A percentile compares a stretch with the other conserved stretches of the same genome.
phyloP scores from a whole-genome alignment of 108 stramenopile genomes.

The Pseudonitzschia delicatissima region DNA sequence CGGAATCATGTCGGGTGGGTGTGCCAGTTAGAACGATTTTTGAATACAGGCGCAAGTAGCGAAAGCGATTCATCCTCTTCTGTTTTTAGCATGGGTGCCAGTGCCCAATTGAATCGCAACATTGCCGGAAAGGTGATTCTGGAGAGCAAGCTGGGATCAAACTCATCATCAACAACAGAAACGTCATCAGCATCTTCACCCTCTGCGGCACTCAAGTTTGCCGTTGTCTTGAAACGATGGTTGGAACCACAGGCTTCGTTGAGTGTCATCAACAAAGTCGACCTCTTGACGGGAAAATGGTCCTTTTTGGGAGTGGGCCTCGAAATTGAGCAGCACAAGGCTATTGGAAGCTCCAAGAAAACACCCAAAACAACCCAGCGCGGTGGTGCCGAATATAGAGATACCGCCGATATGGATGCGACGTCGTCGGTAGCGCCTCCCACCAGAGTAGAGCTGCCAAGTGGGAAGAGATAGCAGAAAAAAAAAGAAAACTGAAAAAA shows the following conservation, averaged over 20 bases:
- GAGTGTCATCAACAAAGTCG: conserved; percentile 17
- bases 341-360: not conserved
- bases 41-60: not conserved
- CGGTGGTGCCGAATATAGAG: conserved; percentile 1
- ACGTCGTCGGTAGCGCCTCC: not conserved
- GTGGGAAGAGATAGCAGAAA: no score
- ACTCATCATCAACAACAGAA: not conserved
- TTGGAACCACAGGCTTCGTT: conserved; percentile 21
- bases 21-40: conserved; percentile 17
- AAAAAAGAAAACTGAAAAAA: no score
- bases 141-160: not conserved
- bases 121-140: conserved; percentile 22
- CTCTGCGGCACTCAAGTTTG: conserved; percentile 11
- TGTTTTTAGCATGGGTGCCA: conserved; percentile 18
- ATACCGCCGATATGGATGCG: not conserved
- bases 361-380: not conserved
- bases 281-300: conserved; percentile 10
- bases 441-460: conserved; percentile 19
- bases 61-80: not conserved
- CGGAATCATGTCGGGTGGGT: conserved; percentile 33
- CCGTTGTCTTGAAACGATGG: conserved; percentile 28
- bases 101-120: conserved; percentile 28
- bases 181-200: not conserved
- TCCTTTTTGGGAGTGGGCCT: conserved; percentile 24
- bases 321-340: conserved; percentile 21